Base-by-base conservation (phyloP, 768 basidiomycete species). In the Amylocystis lapponica region DNA sequence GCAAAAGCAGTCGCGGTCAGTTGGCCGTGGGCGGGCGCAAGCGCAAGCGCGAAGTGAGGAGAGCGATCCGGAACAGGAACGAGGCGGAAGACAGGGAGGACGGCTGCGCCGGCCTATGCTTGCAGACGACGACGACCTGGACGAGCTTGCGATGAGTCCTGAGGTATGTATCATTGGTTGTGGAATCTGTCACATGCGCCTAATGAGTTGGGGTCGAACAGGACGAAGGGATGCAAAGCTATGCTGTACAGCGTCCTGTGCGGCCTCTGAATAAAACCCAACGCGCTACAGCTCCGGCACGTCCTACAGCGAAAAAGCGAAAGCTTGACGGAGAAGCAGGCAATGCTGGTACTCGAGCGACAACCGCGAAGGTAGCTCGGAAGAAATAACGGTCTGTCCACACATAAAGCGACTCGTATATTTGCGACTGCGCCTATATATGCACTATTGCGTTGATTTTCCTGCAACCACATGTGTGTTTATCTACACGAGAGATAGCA, bases 111-210 rank as follows among this genome's bases (percentile, higher is more conserved):
- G 47, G 55, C 45, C 32, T 50, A 36, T 17, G 22, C 9, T 7
- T 34, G 33, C n/a, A 27, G 41, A 47, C 27, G 61, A 63, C 27
- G 63, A 76, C 13, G 80, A 72, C 10, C 77, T 79, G 4, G 81
- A 84, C 48, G 78, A 81, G 51, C 56, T 83, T 23, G 69, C 76
- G 67, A 74, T 83, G 61, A 77, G 75, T 21, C 64, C 69, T n/a
- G 74, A 74, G 68, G 83, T 82, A 37, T 26, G 60, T 52, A 5
- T 27, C 32, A 34, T 19, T 12, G 17, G n/a, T 5, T n/a, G 6
- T 12, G 23, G 4, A 14, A 4, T 2, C n/a, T 40, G 36, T 32
- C 12, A 8, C 29, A n/a, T 43, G 29, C 22, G 34, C 10, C 19
- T 33, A 5, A 31, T 22, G n/a, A 13, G 1, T 21, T 36, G n/a